phyloP scores from a whole-genome alignment of 108 stramenopile species.

The Chaetoceros tenuissimus region DNA sequence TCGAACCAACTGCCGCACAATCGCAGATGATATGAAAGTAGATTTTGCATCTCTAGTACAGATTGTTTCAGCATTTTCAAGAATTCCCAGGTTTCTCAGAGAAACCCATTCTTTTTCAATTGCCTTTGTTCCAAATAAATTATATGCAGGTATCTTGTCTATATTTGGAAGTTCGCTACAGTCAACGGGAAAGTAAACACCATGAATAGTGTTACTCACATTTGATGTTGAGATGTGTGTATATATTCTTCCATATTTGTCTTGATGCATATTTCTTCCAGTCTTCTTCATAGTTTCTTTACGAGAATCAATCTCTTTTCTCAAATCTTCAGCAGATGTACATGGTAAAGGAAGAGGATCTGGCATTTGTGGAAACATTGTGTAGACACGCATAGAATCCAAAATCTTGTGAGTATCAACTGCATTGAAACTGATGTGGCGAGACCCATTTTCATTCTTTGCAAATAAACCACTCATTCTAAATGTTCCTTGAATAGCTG shows the following conservation, averaged over 20 bases:
- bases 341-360: conserved; percentile 22
- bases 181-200: conserved; percentile 24
- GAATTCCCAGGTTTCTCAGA: conserved; percentile 11
- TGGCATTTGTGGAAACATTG: conserved; percentile 38
- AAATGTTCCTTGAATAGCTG: conserved; percentile 27
- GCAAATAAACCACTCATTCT: conserved; percentile 30
- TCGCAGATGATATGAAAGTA: conserved; percentile 26
- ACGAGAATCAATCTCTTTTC: conserved; percentile 18
- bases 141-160: conserved; percentile 15
- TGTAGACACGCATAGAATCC: conserved; percentile 15
- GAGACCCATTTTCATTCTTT: not conserved
- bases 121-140: conserved; percentile 14
- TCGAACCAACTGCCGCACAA: conserved; percentile 21
- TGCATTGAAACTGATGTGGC: conserved; percentile 5
- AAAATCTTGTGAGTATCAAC: conserved; percentile 5
- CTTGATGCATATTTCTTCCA: conserved; percentile 20
- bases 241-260: conserved; percentile 19
- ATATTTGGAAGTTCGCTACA: conserved; percentile 3
- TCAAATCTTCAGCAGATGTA: conserved; percentile 9
- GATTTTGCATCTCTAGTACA: conserved; percentile 16
- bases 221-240: conserved; percentile 28
- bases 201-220: conserved; percentile 31
- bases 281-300: conserved; percentile 12
- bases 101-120: conserved; percentile 17
- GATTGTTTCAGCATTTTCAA: not conserved